Base-by-base conservation (phyloP, 179 eudicot species). In the Carnegiea gigantea region DNA sequence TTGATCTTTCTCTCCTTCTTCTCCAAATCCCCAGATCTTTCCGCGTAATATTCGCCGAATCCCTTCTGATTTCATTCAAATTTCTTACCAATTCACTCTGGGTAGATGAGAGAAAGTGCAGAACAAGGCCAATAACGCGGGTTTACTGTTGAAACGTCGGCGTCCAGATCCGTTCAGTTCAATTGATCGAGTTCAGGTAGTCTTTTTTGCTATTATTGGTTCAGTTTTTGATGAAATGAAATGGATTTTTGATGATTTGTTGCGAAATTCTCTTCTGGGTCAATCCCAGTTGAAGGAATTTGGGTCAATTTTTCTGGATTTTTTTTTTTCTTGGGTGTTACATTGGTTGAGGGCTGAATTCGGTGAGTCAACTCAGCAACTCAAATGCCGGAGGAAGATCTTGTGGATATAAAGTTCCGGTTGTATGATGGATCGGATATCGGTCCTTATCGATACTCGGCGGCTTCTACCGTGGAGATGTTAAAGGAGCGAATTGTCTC, bases 341-440 rank as follows among this genome's bases (percentile, higher is more conserved):
- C 46, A 36, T 70, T 36, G n/a, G 46, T 36, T 70, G 73, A 70
- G 73, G 65, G 51, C 28, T 43, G n/a, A 65, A 81, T 24, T 78
- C 21, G 59, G 70, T 57, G 78, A 82, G 78, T 82, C 78, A 85
- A 79, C 74, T 85, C 75, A 65, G 71, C 38, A 85, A 79, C 48
- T 77, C 89, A 92, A 85, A 94, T 94, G 98, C 98, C 97, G 86
- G 98, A 95, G 82, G 99, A 95, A 86, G 97, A 92, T 83, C 90
- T 92, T 79, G 92, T 95, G 70, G 98, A 95, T 90, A 91, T 95
- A 43, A 95, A 94, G 89, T 95, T 95, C 85, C 84, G 98, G 78
- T 83, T 95, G 64, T 90, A 89, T 65, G 99, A 95, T 92, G 99
- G 99, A 85, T 91, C 98, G 13, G 98, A 95, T 79, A 92, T 95